Conservation (phyloP, 257 asterid genomes). For the Agastache rugosa region DNA sequence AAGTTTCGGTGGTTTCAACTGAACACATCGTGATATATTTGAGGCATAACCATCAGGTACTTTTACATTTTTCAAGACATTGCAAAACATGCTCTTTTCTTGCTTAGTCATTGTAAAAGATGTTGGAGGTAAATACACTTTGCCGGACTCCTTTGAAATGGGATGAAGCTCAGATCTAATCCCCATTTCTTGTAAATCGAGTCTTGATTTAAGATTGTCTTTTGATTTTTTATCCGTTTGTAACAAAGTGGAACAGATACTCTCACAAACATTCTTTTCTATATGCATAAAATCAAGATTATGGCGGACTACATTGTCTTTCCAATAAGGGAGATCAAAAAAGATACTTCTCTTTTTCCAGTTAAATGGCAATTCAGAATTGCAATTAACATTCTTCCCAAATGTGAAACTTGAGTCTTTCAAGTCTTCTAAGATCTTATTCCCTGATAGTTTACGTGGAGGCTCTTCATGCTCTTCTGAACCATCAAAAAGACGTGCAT, state of each 20-base stretch:
- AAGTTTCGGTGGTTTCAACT: slow-evolving; percentile 1
- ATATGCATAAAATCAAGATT: slow-evolving; percentile 26
- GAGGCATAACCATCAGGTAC: slow-evolving; percentile 7
- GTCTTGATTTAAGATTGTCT: slow-evolving; percentile 7
- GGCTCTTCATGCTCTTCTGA: background rate
- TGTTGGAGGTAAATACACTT: background rate
- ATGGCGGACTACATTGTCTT: slow-evolving; percentile 3
- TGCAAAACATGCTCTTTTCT: slow-evolving; percentile 25
- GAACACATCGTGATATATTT: background rate
- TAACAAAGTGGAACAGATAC: background rate
- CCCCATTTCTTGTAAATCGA: background rate
- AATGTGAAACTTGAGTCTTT: background rate
- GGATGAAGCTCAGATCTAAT: slow-evolving; percentile 14
- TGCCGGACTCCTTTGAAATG: background rate
- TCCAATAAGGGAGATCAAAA: slow-evolving; percentile 16
- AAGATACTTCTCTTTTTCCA: slow-evolving; percentile 15
- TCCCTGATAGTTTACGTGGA: background rate
- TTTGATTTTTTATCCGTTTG: background rate
- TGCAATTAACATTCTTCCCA: background rate
- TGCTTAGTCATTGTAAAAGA: slow-evolving; percentile 12
- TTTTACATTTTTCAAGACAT: background rate
- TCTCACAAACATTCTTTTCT: slow-evolving; percentile 28
- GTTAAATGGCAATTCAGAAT: background rate
- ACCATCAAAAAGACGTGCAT: background rate
- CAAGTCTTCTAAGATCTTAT: background rate